Percentiles rank a stretch among this genome's conserved stretches.
phyloP scores from a whole-genome alignment of 2,329 filamentous ascomycete genomes.

The Ceratocystis cubensis region DNA sequence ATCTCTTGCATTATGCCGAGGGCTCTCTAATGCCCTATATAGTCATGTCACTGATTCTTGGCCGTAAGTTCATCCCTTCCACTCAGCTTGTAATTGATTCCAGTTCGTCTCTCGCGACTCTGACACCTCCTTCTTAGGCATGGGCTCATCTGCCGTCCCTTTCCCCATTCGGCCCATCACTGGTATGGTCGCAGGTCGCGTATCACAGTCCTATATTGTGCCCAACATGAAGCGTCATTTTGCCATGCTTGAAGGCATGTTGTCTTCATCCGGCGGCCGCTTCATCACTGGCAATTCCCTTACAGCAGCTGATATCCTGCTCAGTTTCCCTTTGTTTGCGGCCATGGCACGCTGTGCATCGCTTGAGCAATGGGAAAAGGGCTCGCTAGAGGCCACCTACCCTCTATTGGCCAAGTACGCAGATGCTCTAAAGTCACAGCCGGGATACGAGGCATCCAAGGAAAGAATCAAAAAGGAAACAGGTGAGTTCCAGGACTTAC shows the following conservation, averaged over 20 bases:
- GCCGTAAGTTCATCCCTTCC: constrained; percentile 29
- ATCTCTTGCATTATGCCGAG: constrained; percentile 74
- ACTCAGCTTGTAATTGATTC: too few relatives aligned
- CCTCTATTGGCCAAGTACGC: constrained; percentile 15
- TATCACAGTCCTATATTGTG: constrained; percentile 32
- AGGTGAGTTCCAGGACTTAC: constrained; percentile 27
- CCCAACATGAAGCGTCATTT: constrained; percentile 40
- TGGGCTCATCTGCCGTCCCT: constrained; percentile 37
- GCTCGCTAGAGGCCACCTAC: constrained; percentile 16
- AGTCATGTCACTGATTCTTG: constrained; percentile 50
- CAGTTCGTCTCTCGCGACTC: background rate
- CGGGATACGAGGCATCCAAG: constrained; percentile 37
- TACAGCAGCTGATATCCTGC: constrained; percentile 41
- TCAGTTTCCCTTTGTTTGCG: constrained; percentile 41
- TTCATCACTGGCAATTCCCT: constrained; percentile 40
- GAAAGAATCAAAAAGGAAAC: constrained; percentile 40
- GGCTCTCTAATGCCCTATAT: constrained; percentile 67
- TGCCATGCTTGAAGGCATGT: constrained; percentile 37
- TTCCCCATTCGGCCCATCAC: constrained; percentile 44
- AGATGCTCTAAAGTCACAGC: constrained; percentile 25
- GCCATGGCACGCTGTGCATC: constrained; percentile 24
- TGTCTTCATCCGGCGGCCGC: constrained; percentile 34
- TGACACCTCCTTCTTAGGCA: constrained; percentile 25
- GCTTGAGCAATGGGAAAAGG: constrained; percentile 15
- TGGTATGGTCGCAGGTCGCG: constrained; percentile 33